Evolutionary conservation across 441 rosid species (phyloP), one percentile per base, ranked within the genome.

Genomic region (Croton setiger): DNA sequence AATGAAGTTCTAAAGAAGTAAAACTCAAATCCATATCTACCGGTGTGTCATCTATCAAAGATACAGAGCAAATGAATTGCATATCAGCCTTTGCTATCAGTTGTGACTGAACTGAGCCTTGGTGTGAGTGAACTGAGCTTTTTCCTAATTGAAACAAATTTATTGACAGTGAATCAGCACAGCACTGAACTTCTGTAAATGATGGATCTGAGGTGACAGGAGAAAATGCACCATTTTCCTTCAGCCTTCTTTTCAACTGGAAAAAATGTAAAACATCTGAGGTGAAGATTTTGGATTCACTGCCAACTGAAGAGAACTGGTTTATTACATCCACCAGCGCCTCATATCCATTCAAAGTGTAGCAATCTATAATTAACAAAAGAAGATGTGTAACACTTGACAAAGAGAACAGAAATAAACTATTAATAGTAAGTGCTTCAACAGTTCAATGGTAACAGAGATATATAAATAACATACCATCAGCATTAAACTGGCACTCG

Each of bases 21-120:
- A 87, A 84, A 41, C 71, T 80, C 45, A 79, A 59, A 65, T 84
- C 87, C 82, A 90, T 62, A 72, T 76, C 73, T 61, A 67, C 67
- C 12, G 72, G 86, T 62, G 74, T 74, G 55, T 79, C 86, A 75
- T 90, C 76, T 79, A 78, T 79, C 72, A 92, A 60, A 63, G 95
- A 88, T 56, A 80, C 82, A 68, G 88, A 83, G 71, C 80, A 85
- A 47, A 72, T 45, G 78, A 89, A 85, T 54, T 81, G 86, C 85
- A 83, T 73, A 66, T 87, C 86, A 82, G 76, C 74, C 84, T 81
- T 83, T 45, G 88, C 91, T 72, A 90, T 79, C 35, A 90, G 86
- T 77, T 84, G 81, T 0, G 59, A 73, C 20, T 65, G 63, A 63
- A 54, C 71, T 15, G 80, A 72, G 67, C 81, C 83, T 54, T n/a